phyloP scores from a whole-genome alignment of 495 filamentous ascomycete genomes.

The Aspergillus olivimuriae region DNA sequence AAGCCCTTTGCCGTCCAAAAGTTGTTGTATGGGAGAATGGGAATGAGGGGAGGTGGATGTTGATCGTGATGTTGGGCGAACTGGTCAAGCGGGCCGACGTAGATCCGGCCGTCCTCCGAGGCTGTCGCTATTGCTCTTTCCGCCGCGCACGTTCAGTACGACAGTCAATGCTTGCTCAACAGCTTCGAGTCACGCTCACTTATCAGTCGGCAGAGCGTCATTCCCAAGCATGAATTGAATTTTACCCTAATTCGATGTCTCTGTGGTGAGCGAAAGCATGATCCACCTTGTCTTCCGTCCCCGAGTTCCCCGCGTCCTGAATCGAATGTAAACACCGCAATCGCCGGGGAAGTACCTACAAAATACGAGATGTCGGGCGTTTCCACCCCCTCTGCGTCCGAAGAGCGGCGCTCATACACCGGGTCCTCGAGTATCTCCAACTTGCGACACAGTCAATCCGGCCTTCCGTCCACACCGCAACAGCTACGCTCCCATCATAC shows the following conservation, averaged over 20 bases:
- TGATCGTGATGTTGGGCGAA: constrained; percentile 17
- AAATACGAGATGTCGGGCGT: constrained; percentile 5
- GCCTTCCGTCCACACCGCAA: constrained; percentile 29
- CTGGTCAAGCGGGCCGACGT: constrained; percentile 38
- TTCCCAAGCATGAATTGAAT: background rate
- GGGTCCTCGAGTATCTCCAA: constrained; percentile 17
- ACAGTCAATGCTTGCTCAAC: no score
- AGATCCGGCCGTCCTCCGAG: constrained; percentile 25
- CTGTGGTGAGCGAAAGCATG: constrained; percentile 5
- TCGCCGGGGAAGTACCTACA: background rate
- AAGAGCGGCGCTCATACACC: constrained; percentile 8
- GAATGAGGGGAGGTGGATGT: constrained; percentile 11
- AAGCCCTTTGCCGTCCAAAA: background rate
- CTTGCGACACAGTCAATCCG: constrained; percentile 29
- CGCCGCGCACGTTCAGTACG: background rate
- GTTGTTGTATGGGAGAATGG: background rate
- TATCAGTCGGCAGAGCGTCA: no score
- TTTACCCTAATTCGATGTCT: background rate
- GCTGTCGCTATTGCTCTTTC: background rate
- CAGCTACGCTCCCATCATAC: constrained; percentile 32
- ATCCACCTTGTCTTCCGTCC: constrained; percentile 6
- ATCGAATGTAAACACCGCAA: constrained; percentile 1
- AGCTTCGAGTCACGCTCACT: no score
- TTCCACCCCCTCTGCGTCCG: constrained; percentile 2
- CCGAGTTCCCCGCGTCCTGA: constrained; percentile 12